These are phyloP conservation scores for Akanthomyces dipterigenus DNA, from an alignment of 2,329 filamentous ascomycete species.

Conservation along the genomic window DNA sequence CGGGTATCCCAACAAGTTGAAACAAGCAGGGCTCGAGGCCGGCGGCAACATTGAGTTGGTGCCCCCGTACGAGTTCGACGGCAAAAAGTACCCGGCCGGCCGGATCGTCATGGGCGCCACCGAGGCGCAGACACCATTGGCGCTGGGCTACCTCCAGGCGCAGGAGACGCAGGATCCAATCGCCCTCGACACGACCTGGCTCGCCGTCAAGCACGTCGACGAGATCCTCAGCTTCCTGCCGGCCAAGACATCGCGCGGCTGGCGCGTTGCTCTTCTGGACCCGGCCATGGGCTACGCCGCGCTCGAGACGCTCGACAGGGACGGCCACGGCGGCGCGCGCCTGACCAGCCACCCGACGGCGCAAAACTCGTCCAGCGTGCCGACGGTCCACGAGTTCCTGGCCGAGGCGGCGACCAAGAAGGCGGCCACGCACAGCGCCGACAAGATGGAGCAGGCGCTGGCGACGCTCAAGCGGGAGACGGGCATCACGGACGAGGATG, in stretches of 20 bases:
- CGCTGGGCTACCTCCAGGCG: neutral
- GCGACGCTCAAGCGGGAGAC: constrained; percentile 18
- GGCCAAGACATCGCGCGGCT: constrained; percentile 18
- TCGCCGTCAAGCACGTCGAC: constrained; percentile 22
- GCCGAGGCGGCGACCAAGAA: neutral
- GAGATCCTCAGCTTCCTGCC: constrained; percentile 25
- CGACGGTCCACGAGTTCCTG: neutral
- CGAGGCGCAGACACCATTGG: neutral
- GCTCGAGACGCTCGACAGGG: constrained; percentile 14
- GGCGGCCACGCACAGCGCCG: neutral
- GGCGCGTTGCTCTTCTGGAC: constrained; percentile 18
- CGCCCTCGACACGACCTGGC: constrained; percentile 23
- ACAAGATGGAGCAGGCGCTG: constrained; percentile 18
- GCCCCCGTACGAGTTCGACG: neutral
- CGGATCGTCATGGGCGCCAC: neutral
- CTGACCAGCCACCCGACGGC: neutral
- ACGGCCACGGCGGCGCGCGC: constrained; percentile 15
- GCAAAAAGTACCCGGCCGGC: neutral
- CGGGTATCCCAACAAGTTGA: too few relatives aligned
- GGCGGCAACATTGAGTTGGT: neutral
- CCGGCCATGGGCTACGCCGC: constrained; percentile 16
- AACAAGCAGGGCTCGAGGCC: neutral
- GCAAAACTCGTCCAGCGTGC: neutral
- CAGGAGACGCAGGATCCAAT: neutral
- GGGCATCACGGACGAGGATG: constrained; percentile 17